A percentile compares a stretch with the other conserved stretches of the same genome.
Evolutionary conservation across 2,329 filamentous ascomycete species (phyloP).

Genomic region (Sporothrix sp.): DNA sequence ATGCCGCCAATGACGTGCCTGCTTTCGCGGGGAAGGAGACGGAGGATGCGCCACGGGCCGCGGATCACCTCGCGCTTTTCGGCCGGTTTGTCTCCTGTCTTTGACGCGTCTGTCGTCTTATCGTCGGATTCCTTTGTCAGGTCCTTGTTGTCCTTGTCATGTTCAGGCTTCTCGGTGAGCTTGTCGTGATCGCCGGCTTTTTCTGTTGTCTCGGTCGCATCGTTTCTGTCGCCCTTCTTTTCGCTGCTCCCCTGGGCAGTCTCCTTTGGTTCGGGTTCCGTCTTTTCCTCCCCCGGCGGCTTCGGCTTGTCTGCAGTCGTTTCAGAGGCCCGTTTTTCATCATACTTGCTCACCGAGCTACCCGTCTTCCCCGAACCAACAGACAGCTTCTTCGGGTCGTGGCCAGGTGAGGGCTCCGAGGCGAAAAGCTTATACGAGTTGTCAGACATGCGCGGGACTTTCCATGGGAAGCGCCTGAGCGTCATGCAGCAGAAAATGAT

Average conservation of each 20-base stretch:
- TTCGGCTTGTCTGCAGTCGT: conserved; percentile 1
- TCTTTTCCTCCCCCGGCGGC: not conserved
- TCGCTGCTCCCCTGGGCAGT: not conserved
- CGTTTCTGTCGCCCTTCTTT: not conserved
- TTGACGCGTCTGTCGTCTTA: conserved; percentile 16
- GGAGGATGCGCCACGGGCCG: conserved; percentile 82
- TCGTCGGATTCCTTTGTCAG: conserved; percentile 1
- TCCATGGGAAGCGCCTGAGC: conserved; percentile 90
- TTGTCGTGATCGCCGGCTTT: not conserved
- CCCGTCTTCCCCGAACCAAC: conserved; percentile 41
- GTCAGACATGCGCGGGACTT: conserved; percentile 80
- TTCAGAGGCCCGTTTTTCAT: conserved; percentile 30
- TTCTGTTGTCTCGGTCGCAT: not conserved
- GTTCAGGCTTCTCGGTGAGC: conserved; percentile 3
- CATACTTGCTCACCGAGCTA: conserved; percentile 47
- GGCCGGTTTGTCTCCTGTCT: conserved; percentile 21
- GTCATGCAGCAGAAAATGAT: conserved; percentile 99
- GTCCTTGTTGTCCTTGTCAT: conserved; percentile 17
- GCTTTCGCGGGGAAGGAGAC: conserved; percentile 79
- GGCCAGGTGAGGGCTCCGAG: conserved; percentile 68
- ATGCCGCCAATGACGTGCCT: conserved; percentile 84
- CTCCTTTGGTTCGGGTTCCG: not conserved
- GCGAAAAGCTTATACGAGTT: conserved; percentile 94
- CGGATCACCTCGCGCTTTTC: conserved; percentile 72
- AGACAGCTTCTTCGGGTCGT: conserved; percentile 46